Base-by-base conservation (phyloP, 1,284 basidiomycete genomes). In the Austroboletus olivaceoglutinosus region DNA sequence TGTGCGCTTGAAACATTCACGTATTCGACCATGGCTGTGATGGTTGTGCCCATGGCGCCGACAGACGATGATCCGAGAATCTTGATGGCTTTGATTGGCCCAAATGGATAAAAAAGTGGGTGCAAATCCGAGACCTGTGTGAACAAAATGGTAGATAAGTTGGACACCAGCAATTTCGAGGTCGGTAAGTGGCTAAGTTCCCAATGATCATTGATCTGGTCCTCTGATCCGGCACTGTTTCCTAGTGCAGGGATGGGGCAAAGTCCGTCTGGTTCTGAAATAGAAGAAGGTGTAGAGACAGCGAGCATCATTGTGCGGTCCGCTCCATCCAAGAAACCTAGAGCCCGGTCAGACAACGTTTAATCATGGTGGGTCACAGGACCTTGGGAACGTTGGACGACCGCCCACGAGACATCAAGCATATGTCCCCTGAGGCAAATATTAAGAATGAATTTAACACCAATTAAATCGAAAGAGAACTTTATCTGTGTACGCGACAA, bases 301-400 rank as follows among this genome's bases (percentile, higher is more conserved):
- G 84, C 74, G 27, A 85, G 72, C 39, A 82, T 71, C 63, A 84
- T 74, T n/a, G 78, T 74, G 40, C 86, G 81, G 65, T 89, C 86
- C 5, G 85, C 86, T n/a, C 86, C 86, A 60, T 89, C 87, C 47
- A 89, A 72, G 61, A 89, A 89, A 19, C 86, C 86, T 89, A 3
- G 37, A 41, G 46, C 12, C 40, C 21, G 57, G 33, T 54, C 52
- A 54, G 34, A 43, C 18, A 33, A 43, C 12, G 43, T 31, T 23
- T 40, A 50, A n/a, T 34, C 4, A 48, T 48, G 25, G 18, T 12
- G 33, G 2, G 5, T 7, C 39, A 18, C 52, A 54, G 21, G 45
- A 85, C 86, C 86, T 76, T 86, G 82, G 50, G 86, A 89, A 43
- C 86, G 84, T 59, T 89, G 87, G 36, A 89, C 87, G 27, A 90